These are phyloP conservation scores for Gossypium davidsonii DNA, from an alignment of 441 rosid species.

Conservation along the genomic window DNA sequence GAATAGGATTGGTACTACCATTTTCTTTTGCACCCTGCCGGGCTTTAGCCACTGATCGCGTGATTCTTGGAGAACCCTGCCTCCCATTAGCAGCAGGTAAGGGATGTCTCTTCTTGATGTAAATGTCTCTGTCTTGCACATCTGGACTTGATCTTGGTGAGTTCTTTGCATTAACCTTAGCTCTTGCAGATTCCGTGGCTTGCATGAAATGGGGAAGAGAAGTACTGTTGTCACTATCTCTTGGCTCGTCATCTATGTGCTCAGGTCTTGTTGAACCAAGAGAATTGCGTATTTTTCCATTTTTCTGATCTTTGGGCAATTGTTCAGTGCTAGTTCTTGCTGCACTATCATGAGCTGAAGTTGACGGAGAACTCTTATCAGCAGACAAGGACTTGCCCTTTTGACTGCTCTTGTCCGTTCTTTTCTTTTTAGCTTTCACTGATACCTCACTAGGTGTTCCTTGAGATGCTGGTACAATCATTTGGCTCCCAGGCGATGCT, in stretches of 20 bases:
- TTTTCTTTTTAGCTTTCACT: slow-evolving; percentile 42
- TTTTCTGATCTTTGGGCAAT: slow-evolving; percentile 51
- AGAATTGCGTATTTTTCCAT: slow-evolving; percentile 60
- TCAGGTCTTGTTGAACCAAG: slow-evolving; percentile 46
- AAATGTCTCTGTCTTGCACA: slow-evolving; percentile 62
- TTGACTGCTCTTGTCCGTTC: slow-evolving; percentile 41
- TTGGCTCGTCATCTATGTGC: slow-evolving; percentile 55
- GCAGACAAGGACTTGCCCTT: slow-evolving; percentile 51
- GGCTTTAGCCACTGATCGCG: slow-evolving; percentile 54
- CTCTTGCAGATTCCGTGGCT: slow-evolving; percentile 88
- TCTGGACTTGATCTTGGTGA: slow-evolving; percentile 97
- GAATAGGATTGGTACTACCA: slow-evolving; percentile 24
- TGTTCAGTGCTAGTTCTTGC: slow-evolving; percentile 44
- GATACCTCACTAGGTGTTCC: slow-evolving; percentile 88
- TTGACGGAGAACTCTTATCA: slow-evolving; percentile 55
- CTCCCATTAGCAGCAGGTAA: slow-evolving; percentile 79
- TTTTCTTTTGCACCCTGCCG: slow-evolving; percentile 63
- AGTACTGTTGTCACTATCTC: slow-evolving; percentile 60
- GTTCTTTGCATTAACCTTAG: slow-evolving; percentile 67
- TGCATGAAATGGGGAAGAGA: slow-evolving; percentile 92
- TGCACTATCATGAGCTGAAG: slow-evolving; percentile 46
- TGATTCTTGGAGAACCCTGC: slow-evolving; percentile 81
- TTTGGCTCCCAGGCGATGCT: slow-evolving; percentile 56
- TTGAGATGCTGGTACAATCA: slow-evolving; percentile 63
- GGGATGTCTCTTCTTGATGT: slow-evolving; percentile 79